phyloP scores from a whole-genome alignment of 768 basidiomycete genomes.

The Lepiota venenata region DNA sequence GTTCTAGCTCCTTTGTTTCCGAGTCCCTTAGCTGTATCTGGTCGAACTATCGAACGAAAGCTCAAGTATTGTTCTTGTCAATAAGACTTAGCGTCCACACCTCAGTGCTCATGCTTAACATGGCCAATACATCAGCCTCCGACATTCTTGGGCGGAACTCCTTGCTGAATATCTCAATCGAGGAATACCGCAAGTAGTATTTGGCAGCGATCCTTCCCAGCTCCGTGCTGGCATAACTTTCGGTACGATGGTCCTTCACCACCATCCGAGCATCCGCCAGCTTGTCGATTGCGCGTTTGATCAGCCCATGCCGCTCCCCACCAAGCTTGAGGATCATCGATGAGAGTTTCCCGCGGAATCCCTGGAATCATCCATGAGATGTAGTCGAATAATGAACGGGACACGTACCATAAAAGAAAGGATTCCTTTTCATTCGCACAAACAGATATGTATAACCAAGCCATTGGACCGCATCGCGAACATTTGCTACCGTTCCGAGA shows the following conservation, averaged over 20 bases:
- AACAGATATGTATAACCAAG: constrained; percentile 96
- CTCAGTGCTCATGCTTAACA: constrained; percentile 91
- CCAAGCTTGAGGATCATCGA: constrained; percentile 74
- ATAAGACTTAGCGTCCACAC: constrained; percentile 33
- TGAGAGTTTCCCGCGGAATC: constrained; percentile 61
- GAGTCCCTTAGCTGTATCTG: constrained; percentile 94
- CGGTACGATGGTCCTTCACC: constrained; percentile 55
- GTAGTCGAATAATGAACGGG: background rate
- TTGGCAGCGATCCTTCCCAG: constrained; percentile 95
- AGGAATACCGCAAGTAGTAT: constrained; percentile 87
- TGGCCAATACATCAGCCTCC: constrained; percentile 85
- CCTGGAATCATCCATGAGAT: constrained; percentile 41
- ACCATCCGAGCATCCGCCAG: constrained; percentile 82
- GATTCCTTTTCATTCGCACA: constrained; percentile 92
- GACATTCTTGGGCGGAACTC: constrained; percentile 80
- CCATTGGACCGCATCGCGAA: constrained; percentile 88
- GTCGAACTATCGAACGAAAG: constrained; percentile 59
- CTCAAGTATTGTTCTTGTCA: background rate
- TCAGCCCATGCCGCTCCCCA: constrained; percentile 64
- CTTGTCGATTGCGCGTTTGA: constrained; percentile 59
- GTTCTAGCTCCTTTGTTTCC: constrained; percentile 80
- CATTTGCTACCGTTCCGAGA: constrained; percentile 88
- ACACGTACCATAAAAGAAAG: constrained; percentile 72
- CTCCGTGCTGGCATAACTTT: constrained; percentile 74
- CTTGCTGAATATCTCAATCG: constrained; percentile 84